Evolutionary conservation across 108 stramenopile genomes (phyloP).

Genomic region (Fragilaria crotonensis): DNA sequence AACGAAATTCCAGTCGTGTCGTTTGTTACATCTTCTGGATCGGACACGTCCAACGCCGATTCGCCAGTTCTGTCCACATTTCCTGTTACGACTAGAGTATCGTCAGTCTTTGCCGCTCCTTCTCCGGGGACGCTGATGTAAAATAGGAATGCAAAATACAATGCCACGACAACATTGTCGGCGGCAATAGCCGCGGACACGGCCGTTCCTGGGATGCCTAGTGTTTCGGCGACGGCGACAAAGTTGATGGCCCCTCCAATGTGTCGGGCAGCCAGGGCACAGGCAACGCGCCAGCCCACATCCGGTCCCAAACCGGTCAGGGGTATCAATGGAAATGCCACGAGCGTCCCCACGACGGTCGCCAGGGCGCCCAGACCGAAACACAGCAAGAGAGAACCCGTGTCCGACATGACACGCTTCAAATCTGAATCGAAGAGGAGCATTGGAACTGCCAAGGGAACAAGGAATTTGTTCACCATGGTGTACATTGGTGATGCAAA

Average conservation of each 20-base stretch:
- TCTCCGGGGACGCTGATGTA: conserved; percentile 35
- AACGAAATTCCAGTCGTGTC: conserved; percentile 17
- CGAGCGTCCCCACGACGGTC: conserved; percentile 74
- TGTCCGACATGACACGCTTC: conserved; percentile 59
- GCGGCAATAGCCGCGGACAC: conserved; percentile 78
- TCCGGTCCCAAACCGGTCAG: conserved; percentile 43
- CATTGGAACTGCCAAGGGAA: conserved; percentile 85
- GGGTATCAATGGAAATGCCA: conserved; percentile 65
- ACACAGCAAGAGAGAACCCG: conserved; percentile 66
- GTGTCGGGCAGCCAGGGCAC: conserved; percentile 81
- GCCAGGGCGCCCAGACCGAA: conserved; percentile 77
- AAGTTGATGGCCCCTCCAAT: conserved; percentile 96
- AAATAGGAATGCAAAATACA: conserved; percentile 83
- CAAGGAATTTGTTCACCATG: conserved; percentile 48
- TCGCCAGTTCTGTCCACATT: neutral
- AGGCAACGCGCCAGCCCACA: conserved; percentile 76
- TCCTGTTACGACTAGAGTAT: neutral
- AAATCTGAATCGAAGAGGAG: conserved; percentile 85
- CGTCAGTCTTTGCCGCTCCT: conserved; percentile 6
- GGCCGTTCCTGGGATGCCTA: conserved; percentile 50
- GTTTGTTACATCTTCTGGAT: conserved; percentile 24
- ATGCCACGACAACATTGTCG: conserved; percentile 83
- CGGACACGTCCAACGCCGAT: neutral
- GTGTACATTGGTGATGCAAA: conserved; percentile 53
- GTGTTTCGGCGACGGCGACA: conserved; percentile 82